Conservation (phyloP, 1,139 yeast species). For the Debaryomyces sp. region DNA sequence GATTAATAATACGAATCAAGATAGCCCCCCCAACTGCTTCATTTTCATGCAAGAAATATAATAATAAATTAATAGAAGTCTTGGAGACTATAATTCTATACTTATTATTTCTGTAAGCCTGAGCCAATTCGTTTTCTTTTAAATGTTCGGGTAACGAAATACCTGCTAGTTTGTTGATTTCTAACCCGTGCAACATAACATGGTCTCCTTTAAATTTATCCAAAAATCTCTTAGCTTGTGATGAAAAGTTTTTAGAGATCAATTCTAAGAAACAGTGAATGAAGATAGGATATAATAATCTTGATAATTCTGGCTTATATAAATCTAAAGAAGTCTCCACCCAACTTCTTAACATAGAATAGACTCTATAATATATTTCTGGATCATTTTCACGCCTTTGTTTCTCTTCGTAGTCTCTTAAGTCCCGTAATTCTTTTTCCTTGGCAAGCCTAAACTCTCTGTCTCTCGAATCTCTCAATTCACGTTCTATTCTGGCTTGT, state of each 20-base stretch:
- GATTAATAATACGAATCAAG: conserved; percentile 81
- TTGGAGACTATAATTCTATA: conserved; percentile 78
- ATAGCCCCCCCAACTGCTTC: conserved; percentile 93
- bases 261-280: conserved; percentile 85
- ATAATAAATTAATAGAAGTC: conserved; percentile 79
- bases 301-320: conserved; percentile 84
- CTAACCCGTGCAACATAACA: conserved; percentile 74
- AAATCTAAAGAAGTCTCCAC: conserved; percentile 88
- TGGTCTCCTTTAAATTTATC: conserved; percentile 78
- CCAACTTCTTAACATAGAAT: conserved; percentile 82
- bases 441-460: conserved; percentile 42
- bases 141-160: conserved; percentile 81
- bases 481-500: conserved; percentile 38
- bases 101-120: conserved; percentile 70
- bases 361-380: conserved; percentile 74
- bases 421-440: conserved; percentile 47
- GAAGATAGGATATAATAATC: conserved; percentile 86
- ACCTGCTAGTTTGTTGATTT: conserved; percentile 69
- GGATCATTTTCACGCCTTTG: conserved; percentile 58
- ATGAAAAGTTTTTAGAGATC: conserved; percentile 60
- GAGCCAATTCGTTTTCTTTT: conserved; percentile 79
- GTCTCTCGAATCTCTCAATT: conserved; percentile 42
- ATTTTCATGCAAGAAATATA: conserved; percentile 88
- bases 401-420: conserved; percentile 40
- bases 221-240: conserved; percentile 72